These are phyloP conservation scores for Mortierella sp. DNA, from an alignment of 371 early-diverging fungal genomes.

Conservation along the genomic window DNA sequence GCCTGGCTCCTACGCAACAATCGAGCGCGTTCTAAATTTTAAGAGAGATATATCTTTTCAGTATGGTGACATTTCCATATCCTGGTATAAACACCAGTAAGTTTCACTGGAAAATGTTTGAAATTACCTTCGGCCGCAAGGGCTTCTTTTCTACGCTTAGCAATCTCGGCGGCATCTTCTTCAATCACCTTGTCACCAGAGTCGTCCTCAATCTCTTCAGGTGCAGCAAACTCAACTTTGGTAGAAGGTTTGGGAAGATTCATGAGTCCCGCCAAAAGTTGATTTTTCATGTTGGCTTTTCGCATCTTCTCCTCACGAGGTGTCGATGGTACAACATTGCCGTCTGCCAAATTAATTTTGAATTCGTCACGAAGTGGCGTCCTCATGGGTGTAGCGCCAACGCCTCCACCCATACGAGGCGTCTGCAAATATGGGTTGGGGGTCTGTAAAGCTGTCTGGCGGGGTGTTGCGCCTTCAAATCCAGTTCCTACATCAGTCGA, in stretches of 20 bases:
- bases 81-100: not conserved
- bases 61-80: not conserved
- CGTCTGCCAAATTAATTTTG: constrained; percentile 58
- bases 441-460: constrained; percentile 71
- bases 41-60: not conserved
- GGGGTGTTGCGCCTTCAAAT: constrained; percentile 80
- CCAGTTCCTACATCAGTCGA: constrained; percentile 66
- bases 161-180: constrained; percentile 81
- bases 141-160: constrained; percentile 64
- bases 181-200: constrained; percentile 41
- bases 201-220: constrained; percentile 71
- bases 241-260: constrained; percentile 93
- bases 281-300: constrained; percentile 64
- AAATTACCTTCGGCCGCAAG: constrained; percentile 58
- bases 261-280: constrained; percentile 66
- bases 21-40: constrained; percentile 60
- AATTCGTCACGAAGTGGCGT: constrained; percentile 70
- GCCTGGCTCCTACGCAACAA: constrained; percentile 76
- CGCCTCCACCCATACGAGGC: constrained; percentile 43
- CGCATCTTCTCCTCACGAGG: constrained; percentile 68
- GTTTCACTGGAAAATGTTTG: too few species aligned
- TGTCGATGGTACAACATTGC: constrained; percentile 55
- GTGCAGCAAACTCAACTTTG: constrained; percentile 93
- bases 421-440: constrained; percentile 84
- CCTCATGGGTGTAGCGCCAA: constrained; percentile 61